Evolutionary conservation across 768 basidiomycete genomes (phyloP), one percentile per base, ranked within the genome.

Genomic region (Tylopilus plumbeoviolaceoides): DNA sequence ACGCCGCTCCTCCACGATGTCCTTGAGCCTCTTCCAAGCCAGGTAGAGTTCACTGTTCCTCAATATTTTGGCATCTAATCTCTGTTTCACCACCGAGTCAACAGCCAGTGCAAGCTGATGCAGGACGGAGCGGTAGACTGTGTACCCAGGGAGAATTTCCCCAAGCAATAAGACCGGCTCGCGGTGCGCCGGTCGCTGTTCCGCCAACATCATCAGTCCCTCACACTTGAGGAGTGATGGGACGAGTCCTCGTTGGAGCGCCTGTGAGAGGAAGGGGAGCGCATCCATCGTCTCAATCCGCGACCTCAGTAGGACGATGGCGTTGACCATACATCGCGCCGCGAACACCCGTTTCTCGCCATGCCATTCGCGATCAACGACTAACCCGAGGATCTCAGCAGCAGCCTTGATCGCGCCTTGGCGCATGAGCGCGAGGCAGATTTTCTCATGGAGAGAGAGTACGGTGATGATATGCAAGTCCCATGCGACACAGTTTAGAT

Each of bases 391-490:
- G 11, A 65, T 60, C 15, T 69, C 57, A 3, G 63, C 35, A n/a
- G 58, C 57, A 5, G 53, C 60, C 45, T 56, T 59, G 48, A 67
- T 67, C n/a, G 53, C 43, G 35, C 63, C 65, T 23, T 61, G 63
- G 23, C 44, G 53, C 51, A 67, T 40, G 23, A 67, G 57, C 6
- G 63, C 50, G 21, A 55, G 33, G 18, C 55, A 50, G 8, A 67
- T 61, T 14, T 47, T 35, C 17, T 55, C 55, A 6, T 35, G 68
- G 18, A 61, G 53, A 10, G 63, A 47, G 23, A 67, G 44, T 5
- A 53, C 43, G 15, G 61, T 63, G 44, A 67, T 27, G 43, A 67
- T 63, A 20, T 69, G 67, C 40, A 63, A 49, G 30, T 69, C 67
- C 67, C 65, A 67, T 8, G 60, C 65, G 7, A 67, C 50, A 18